These are phyloP conservation scores for Gremmenia infestans DNA, from an alignment of 2,329 filamentous ascomycete genomes.

Conservation along the genomic window DNA sequence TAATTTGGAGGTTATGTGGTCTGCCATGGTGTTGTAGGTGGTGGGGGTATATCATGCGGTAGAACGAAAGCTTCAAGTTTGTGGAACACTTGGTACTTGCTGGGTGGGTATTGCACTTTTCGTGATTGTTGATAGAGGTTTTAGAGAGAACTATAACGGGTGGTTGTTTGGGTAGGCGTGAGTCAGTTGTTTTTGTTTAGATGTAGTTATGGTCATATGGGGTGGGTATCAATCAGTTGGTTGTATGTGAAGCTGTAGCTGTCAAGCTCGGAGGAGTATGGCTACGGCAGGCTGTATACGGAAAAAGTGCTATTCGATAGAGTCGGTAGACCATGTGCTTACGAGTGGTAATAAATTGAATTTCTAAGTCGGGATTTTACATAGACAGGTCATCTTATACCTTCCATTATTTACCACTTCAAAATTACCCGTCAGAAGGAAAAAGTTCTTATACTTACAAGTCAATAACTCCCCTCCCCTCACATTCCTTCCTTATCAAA, in stretches of 20 bases:
- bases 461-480: background rate
- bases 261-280: background rate
- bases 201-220: background rate
- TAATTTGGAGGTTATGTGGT: constrained; percentile 60
- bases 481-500: background rate
- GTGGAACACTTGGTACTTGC: background rate
- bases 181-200: background rate
- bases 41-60: background rate
- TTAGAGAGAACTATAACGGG: too few species aligned
- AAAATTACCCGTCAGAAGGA: too few species aligned
- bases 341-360: too few species aligned
- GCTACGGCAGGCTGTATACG: background rate
- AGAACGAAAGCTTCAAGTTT: background rate
- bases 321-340: too few species aligned
- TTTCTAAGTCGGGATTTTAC: too few species aligned
- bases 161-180: background rate
- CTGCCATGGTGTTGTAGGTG: constrained; percentile 44
- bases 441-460: background rate
- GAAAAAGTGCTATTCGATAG: too few species aligned
- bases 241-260: background rate
- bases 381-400: too few species aligned
- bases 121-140: too few species aligned
- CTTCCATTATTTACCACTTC: too few species aligned
- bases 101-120: too few species aligned
- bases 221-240: background rate